Base-by-base conservation (phyloP, 1,284 basidiomycete genomes). In the Omphalotus olearius region DNA sequence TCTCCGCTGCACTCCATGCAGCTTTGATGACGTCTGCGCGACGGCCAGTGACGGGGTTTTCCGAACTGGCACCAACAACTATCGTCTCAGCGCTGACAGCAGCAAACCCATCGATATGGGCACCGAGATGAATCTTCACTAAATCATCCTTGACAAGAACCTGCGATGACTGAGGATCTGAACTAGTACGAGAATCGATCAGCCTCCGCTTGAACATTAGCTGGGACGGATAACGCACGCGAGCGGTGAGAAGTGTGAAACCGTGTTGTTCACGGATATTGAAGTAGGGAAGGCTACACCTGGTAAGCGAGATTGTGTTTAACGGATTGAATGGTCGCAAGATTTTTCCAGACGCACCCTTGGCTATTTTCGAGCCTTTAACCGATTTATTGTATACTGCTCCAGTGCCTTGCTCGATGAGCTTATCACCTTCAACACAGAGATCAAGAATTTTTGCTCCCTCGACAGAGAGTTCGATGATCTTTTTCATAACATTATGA, bases 51-150 rank as follows among this genome's bases (percentile, higher is more conserved):
- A 90, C 88, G 14, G 92, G 91, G 56, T 78, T 76, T 53, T 80
- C 71, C 20, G 75, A 71, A 50, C 84, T 82, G 44, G 89, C 85
- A 45, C 91, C 90, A 38, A 98, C 83, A 56, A 93, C 80, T 62
- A 97, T 70, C 39, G 94, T 98, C 74, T 99, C 96, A 53, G 92
- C 96, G 63, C 82, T 82, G 66, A 95, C 82, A 51, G 91, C 80
- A 18, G 93, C 90, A 66, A 88, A 93, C 55, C 92, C 96, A 69
- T 99, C 96, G 69, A 99, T 95, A 68, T 98, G 96, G 33, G 95
- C 92, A 54, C 96, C 96, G 57, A 98, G 76, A 71, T 96, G 91
- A 58, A 99, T 75, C 75, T 98, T 98, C 63, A 98, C 96, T 51
- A 98, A 86, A 66, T 99, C 96, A 59, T 86, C 85, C 61, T 93